Evolutionary conservation across 2,329 filamentous ascomycete genomes (phyloP).

Genomic region (Ascochyta rabiei): DNA sequence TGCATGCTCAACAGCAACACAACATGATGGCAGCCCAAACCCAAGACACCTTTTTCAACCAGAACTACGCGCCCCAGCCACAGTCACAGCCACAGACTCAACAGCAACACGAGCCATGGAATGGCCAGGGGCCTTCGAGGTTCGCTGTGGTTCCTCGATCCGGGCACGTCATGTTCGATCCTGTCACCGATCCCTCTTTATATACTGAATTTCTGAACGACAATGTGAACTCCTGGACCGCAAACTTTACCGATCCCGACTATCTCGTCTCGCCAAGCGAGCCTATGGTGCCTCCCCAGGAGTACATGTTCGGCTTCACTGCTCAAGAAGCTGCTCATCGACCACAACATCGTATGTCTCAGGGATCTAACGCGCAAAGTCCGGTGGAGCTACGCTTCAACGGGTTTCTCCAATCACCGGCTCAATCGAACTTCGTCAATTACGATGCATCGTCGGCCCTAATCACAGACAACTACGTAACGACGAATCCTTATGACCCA

Average conservation of each 20-base stretch:
- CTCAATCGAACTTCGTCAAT: conserved; percentile 36
- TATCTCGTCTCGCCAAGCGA: conserved; percentile 39
- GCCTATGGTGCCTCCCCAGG: conserved; percentile 30
- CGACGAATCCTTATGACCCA: conserved; percentile 21
- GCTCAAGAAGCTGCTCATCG: conserved; percentile 22
- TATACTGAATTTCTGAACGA: conserved; percentile 26
- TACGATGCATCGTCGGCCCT: conserved; percentile 32
- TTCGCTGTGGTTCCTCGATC: conserved; percentile 36
- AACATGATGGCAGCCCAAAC: conserved; percentile 24
- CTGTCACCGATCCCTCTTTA: conserved; percentile 33
- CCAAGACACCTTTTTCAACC: conserved; percentile 26
- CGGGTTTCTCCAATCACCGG: conserved; percentile 32
- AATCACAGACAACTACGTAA: conserved; percentile 35
- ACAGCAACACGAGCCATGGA: conserved; percentile 41
- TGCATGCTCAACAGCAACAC: conserved; percentile 24
- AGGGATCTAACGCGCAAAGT: conserved; percentile 20
- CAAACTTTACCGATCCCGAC: conserved; percentile 34
- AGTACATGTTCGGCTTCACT: conserved; percentile 26
- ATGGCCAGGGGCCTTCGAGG: conserved; percentile 34
- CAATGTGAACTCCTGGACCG: conserved; percentile 34
- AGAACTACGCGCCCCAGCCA: conserved; percentile 25
- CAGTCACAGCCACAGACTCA: conserved; percentile 14
- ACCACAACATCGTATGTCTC: conserved; percentile 21
- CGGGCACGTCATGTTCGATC: conserved; percentile 40
- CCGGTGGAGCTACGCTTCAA: conserved; percentile 33